Evolutionary conservation across 2,329 filamentous ascomycete genomes (phyloP).

Genomic region (Talaromyces sp.): DNA sequence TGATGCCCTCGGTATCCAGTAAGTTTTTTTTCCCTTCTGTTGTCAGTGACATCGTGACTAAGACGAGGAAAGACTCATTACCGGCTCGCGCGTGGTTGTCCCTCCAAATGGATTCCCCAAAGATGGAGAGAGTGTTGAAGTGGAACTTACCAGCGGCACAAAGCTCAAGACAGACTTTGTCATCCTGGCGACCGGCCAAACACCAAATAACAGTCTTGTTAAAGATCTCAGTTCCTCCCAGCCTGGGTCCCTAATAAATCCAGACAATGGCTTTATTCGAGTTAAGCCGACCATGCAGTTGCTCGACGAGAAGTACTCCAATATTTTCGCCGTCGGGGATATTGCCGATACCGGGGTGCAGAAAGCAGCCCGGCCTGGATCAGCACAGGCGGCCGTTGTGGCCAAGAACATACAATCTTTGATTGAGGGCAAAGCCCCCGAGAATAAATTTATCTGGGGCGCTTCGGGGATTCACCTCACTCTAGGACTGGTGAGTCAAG

Average conservation of each 20-base stretch:
- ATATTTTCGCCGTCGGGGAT: conserved; percentile 31
- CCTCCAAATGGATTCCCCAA: conserved; percentile 23
- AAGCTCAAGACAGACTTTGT: conserved; percentile 33
- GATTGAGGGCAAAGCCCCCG: conserved; percentile 22
- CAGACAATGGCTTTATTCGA: conserved; percentile 28
- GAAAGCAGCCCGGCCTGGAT: conserved; percentile 29
- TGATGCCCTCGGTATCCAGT: conserved; percentile 27
- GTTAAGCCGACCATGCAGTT: conserved; percentile 30
- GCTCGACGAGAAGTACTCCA: conserved; percentile 22
- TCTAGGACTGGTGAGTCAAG: conserved; percentile 26
- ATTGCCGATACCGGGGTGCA: conserved; percentile 32
- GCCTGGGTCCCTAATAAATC: conserved; percentile 24
- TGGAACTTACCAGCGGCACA: conserved; percentile 26
- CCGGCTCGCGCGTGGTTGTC: conserved; percentile 23
- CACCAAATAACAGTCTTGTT: conserved; percentile 40
- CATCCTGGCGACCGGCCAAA: conserved; percentile 45
- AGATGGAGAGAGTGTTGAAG: conserved; percentile 19
- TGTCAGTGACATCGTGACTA: not conserved
- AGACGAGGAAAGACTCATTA: conserved; percentile 19
- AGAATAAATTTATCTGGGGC: conserved; percentile 21
- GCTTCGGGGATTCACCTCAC: conserved; percentile 30
- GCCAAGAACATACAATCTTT: conserved; percentile 28
- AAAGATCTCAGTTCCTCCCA: conserved; percentile 21
- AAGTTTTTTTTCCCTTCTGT: not conserved
- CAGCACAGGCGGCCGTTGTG: conserved; percentile 25